phyloP scores from a whole-genome alignment of 108 stramenopile species.

The Seminavis robusta region DNA sequence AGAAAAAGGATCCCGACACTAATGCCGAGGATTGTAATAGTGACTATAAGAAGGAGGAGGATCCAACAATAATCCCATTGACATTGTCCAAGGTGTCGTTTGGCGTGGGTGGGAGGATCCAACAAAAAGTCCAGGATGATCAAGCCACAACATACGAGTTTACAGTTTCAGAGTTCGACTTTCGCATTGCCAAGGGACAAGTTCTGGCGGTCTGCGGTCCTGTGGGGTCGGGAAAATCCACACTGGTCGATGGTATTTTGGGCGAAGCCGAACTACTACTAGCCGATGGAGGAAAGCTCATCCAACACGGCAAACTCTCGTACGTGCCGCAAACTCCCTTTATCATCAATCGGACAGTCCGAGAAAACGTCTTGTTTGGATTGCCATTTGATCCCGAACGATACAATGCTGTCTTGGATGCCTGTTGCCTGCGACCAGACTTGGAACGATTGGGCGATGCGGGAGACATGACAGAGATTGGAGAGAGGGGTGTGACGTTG shows the following conservation, averaged over 20 bases:
- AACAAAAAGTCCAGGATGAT: too few species aligned
- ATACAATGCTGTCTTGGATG: conserved; percentile 79
- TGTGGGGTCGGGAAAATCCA: conserved; percentile 83
- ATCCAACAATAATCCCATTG: too few species aligned
- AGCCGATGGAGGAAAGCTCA: too few species aligned
- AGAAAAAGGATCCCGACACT: conserved; percentile 1
- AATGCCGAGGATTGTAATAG: too few species aligned
- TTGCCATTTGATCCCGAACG: conserved; percentile 46
- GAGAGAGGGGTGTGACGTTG: conserved; percentile 77
- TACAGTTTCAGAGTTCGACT: conserved; percentile 40
- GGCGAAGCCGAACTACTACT: conserved; percentile 62
- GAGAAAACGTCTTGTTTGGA: conserved; percentile 95
- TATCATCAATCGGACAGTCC: conserved; percentile 87
- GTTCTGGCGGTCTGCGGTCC: conserved; percentile 60
- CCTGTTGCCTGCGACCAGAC: conserved; percentile 73
- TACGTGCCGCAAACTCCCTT: conserved; percentile 90
- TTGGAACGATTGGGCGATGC: conserved; percentile 47
- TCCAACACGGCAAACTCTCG: conserved; percentile 46
- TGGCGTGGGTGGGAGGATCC: too few species aligned
- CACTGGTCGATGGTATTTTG: conserved; percentile 69
- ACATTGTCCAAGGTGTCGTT: too few species aligned
- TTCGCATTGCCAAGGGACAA: conserved; percentile 39
- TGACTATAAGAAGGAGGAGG: too few species aligned
- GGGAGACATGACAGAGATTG: conserved; percentile 74
- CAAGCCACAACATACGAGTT: too few species aligned